These are phyloP conservation scores for Penicillium sp. DNA, from an alignment of 2,329 filamentous ascomycete species.

Conservation along the genomic window DNA sequence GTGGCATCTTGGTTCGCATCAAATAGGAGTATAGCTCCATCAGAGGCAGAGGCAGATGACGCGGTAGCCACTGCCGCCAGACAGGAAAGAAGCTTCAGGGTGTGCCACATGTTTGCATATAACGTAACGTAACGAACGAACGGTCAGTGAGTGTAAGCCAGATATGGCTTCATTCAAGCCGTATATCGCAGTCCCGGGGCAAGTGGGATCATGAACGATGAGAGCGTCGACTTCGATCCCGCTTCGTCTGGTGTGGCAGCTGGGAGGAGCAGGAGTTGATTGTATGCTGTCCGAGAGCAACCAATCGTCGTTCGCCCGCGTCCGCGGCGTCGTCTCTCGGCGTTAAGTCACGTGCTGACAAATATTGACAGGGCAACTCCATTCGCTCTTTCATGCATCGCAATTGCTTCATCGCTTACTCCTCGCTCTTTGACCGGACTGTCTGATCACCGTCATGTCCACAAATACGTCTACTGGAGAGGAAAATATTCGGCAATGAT, in stretches of 20 bases:
- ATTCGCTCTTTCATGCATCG: background rate
- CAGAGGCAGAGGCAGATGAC: constrained; percentile 24
- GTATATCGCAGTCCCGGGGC: background rate
- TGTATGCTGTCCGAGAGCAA: background rate
- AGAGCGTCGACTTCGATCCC: background rate
- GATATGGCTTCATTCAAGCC: constrained; percentile 3
- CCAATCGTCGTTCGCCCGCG: constrained; percentile 1
- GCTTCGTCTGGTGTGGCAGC: background rate
- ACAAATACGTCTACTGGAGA: background rate
- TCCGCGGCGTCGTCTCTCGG: background rate
- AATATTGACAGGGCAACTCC: background rate
- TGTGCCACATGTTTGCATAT: constrained; percentile 23
- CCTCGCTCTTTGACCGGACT: background rate
- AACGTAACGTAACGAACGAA: background rate
- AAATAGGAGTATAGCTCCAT: constrained; percentile 33
- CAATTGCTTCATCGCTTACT: background rate
- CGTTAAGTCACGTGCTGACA: constrained; percentile 8
- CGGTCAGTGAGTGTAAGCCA: background rate
- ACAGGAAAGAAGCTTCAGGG: constrained; percentile 25
- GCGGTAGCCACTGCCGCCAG: constrained; percentile 23
- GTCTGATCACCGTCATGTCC: constrained; percentile 5
- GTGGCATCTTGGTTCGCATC: constrained; percentile 14
- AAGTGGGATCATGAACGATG: background rate
- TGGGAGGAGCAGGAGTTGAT: background rate
- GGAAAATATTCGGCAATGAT: constrained; percentile 26